Conservation (phyloP, 2,329 filamentous ascomycete genomes). For the Aureobasidium musti region DNA sequence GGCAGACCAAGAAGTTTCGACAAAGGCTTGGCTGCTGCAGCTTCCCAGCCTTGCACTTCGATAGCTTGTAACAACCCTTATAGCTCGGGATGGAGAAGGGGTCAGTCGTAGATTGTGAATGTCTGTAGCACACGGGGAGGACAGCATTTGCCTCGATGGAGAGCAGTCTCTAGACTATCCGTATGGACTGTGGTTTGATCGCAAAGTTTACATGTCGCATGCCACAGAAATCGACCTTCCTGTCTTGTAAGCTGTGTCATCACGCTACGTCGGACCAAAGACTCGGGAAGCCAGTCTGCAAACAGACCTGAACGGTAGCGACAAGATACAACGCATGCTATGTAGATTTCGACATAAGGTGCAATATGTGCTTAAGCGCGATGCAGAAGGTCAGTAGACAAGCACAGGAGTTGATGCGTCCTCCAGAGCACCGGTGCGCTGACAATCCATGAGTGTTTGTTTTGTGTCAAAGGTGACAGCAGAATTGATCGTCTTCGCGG, state of each 20-base stretch:
- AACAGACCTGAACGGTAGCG: neutral
- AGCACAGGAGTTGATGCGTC: neutral
- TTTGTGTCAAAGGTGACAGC: constrained; percentile 17
- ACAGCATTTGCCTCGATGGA: neutral
- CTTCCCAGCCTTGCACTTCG: no score
- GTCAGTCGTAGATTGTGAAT: no score
- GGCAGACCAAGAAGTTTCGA: neutral
- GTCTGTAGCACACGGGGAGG: no score
- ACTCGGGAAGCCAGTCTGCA: neutral
- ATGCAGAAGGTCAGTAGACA: constrained; percentile 21
- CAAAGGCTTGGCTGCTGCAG: neutral
- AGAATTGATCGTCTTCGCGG: neutral
- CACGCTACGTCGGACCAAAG: neutral
- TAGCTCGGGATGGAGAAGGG: no score
- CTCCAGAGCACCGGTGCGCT: neutral
- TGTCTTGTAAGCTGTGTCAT: neutral
- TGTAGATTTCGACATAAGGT: constrained; percentile 13
- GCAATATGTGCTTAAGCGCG: neutral
- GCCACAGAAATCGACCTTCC: neutral
- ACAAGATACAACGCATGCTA: neutral
- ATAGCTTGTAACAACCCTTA: no score
- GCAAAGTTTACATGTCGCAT: neutral
- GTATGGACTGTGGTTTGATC: neutral
- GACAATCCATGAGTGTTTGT: neutral
- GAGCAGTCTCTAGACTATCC: neutral